Conservation (phyloP, 1,139 yeast genomes). For the Yamadazyma siamensis region DNA sequence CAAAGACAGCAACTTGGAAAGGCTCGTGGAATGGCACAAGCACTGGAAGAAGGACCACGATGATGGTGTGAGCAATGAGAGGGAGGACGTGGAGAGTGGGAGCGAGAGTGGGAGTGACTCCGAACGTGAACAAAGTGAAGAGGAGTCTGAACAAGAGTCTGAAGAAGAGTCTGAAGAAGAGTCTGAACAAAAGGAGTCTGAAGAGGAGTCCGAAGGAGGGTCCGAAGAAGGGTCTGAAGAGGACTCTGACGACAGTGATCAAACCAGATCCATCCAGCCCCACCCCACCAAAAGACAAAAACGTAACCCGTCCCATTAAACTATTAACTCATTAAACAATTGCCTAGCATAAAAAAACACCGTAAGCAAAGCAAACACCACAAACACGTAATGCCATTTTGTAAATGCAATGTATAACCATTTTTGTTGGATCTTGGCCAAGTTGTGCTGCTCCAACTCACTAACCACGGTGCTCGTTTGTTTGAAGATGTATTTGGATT, state of each 20-base stretch:
- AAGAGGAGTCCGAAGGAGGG: neutral
- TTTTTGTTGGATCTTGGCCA: constrained; percentile 51
- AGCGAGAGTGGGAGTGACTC: constrained; percentile 6
- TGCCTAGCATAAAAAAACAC: constrained; percentile 27
- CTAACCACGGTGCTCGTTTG: constrained; percentile 58
- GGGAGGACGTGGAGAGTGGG: constrained; percentile 7
- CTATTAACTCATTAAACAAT: constrained; percentile 12
- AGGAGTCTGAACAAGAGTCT: constrained; percentile 3
- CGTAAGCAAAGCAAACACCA: constrained; percentile 22
- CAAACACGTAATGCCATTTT: constrained; percentile 41
- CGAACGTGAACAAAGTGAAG: constrained; percentile 3
- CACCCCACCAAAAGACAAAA: too few species aligned
- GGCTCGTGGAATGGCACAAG: constrained; percentile 70
- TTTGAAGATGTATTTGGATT: constrained; percentile 61
- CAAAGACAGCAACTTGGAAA: constrained; percentile 73
- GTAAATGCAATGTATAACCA: constrained; percentile 55
- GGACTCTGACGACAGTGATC: too few species aligned
- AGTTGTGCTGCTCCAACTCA: constrained; percentile 66
- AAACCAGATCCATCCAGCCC: too few species aligned
- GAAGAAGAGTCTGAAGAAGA: constrained; percentile 4
- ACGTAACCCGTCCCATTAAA: neutral
- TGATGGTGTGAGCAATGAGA: constrained; percentile 31
- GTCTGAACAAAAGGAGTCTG: constrained; percentile 1
- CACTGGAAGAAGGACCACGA: constrained; percentile 60
- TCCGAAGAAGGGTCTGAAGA: neutral